phyloP scores from a whole-genome alignment of 2,329 filamentous ascomycete genomes.

The Penicillium polonicum region DNA sequence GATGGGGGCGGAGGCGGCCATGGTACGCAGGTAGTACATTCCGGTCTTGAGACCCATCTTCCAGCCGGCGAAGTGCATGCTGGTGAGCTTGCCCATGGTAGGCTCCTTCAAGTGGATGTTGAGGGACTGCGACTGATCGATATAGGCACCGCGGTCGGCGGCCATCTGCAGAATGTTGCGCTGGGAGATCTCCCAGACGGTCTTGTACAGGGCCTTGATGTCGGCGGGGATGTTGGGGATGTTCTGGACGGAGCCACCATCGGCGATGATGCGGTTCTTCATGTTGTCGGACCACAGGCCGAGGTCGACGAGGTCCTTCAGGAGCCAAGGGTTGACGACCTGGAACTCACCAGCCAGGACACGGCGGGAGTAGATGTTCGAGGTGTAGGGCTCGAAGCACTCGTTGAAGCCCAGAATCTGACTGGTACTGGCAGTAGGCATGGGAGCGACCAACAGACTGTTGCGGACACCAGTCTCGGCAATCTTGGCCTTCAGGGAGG shows the following conservation, averaged over 20 bases:
- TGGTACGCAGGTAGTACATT: constrained; percentile 99
- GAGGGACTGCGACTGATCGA: constrained; percentile 97
- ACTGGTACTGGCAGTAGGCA: constrained; percentile 96
- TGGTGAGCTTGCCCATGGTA: constrained; percentile 99
- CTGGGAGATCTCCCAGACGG: constrained; percentile 98
- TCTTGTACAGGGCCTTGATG: constrained; percentile 98
- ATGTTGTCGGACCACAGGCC: constrained; percentile 98
- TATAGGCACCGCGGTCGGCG: constrained; percentile 95
- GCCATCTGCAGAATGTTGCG: constrained; percentile 96
- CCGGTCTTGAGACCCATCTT: constrained; percentile 99
- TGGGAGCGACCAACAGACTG: constrained; percentile 90
- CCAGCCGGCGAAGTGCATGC: constrained; percentile 99
- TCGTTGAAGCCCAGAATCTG: constrained; percentile 99
- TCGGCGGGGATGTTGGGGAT: constrained; percentile 95
- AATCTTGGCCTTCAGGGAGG: constrained; percentile 81
- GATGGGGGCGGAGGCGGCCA: constrained; percentile 93
- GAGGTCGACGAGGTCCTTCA: constrained; percentile 97
- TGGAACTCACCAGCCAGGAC: constrained; percentile 98
- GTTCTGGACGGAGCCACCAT: constrained; percentile 92
- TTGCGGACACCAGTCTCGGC: constrained; percentile 92
- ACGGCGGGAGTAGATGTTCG: constrained; percentile 98
- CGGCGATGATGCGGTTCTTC: constrained; percentile 99
- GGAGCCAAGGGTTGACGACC: constrained; percentile 97
- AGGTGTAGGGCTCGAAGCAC: constrained; percentile 99
- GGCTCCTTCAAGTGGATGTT: constrained; percentile 99